Conservation (phyloP, 2,329 filamentous ascomycete species). For the Penicillium corylophilum region DNA sequence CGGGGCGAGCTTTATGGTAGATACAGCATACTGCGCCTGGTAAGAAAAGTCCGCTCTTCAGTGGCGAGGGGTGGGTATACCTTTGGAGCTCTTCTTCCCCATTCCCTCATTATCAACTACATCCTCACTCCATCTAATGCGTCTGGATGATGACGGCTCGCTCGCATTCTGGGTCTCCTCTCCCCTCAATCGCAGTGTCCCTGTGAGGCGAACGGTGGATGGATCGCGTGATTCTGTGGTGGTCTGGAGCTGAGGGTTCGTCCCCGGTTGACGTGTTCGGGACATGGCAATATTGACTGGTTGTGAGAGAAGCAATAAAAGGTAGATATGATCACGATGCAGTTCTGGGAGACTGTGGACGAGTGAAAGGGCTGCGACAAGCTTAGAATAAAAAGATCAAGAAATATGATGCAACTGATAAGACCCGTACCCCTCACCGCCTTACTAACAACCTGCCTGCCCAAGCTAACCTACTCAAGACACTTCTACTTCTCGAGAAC, state of each 20-base stretch:
- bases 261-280: slow-evolving; percentile 38
- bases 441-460: no score
- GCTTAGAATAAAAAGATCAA: neutral
- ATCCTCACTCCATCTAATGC: slow-evolving; percentile 88
- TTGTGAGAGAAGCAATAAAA: neutral
- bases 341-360: neutral
- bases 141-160: slow-evolving; percentile 48
- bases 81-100: slow-evolving; percentile 92
- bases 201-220: slow-evolving; percentile 24
- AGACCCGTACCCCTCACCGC: slow-evolving; percentile 5
- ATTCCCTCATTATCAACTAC: slow-evolving; percentile 95
- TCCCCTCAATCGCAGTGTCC: slow-evolving; percentile 33
- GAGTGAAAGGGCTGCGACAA: neutral
- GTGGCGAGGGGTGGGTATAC: slow-evolving; percentile 44
- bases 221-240: slow-evolving; percentile 22
- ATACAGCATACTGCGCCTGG: slow-evolving; percentile 86
- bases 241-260: slow-evolving; percentile 31
- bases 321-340: neutral
- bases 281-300: slow-evolving; percentile 27
- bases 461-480: no score
- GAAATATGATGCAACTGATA: slow-evolving; percentile 19
- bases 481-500: neutral
- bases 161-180: slow-evolving; percentile 18
- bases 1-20: slow-evolving; percentile 80
- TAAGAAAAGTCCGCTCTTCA: neutral